These are phyloP conservation scores for Aleurites moluccanus DNA, from an alignment of 441 rosid species.

Conservation along the genomic window DNA sequence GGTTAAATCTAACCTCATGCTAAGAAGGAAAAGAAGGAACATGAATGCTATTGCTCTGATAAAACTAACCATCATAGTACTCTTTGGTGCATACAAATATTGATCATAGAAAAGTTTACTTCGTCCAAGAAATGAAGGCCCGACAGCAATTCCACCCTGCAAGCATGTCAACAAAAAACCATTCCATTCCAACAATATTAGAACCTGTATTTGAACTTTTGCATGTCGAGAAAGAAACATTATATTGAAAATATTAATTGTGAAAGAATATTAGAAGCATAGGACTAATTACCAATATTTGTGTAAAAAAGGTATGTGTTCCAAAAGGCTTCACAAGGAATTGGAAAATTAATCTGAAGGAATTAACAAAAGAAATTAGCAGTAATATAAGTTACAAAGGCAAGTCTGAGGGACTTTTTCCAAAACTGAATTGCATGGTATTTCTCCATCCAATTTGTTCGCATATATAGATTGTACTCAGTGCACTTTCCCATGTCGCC, in stretches of 20 bases:
- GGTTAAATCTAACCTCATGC: conserved; percentile 33
- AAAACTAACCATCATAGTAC: conserved; percentile 28
- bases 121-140: conserved; percentile 46
- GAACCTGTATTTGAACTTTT: too few species aligned
- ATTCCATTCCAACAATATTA: too few species aligned
- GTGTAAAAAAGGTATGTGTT: conserved; percentile 35
- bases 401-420: neutral
- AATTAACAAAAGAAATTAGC: conserved; percentile 33
- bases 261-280: too few species aligned
- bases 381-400: conserved; percentile 31
- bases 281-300: conserved; percentile 32
- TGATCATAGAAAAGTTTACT: conserved; percentile 6
- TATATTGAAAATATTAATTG: too few species aligned
- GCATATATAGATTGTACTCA: too few species aligned
- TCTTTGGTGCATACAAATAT: conserved; percentile 26
- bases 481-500: too few species aligned
- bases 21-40: conserved; percentile 39
- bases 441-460: neutral
- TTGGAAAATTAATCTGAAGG: conserved; percentile 24
- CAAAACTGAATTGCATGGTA: conserved; percentile 15
- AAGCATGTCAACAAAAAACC: too few species aligned
- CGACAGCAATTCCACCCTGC: conserved; percentile 50
- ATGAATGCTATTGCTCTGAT: conserved; percentile 38
- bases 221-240: too few species aligned
- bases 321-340: conserved; percentile 39